These are phyloP conservation scores for Sporothrix humicola DNA, from an alignment of 2,329 filamentous ascomycete genomes.

Conservation along the genomic window DNA sequence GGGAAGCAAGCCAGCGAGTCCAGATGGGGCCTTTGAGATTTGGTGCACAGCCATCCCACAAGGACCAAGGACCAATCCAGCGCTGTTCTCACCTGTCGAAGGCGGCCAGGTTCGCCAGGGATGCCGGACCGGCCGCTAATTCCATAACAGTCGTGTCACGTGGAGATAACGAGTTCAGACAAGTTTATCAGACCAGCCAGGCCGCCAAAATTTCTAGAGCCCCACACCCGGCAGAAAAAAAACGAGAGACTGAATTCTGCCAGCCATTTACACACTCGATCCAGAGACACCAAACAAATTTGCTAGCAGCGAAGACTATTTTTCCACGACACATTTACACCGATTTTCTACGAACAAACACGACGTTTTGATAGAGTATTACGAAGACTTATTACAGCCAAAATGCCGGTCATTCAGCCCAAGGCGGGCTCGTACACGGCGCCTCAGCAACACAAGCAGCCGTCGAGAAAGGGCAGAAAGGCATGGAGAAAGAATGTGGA, in stretches of 20 bases:
- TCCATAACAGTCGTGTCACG: slow-evolving; percentile 32
- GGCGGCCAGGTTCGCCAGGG: slow-evolving; percentile 14
- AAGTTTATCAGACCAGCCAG: slow-evolving; percentile 21
- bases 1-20: slow-evolving; percentile 10
- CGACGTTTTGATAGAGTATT: too few species aligned
- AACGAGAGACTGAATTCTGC: slow-evolving; percentile 8
- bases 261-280: background rate
- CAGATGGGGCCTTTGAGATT: slow-evolving; percentile 26
- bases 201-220: slow-evolving; percentile 19
- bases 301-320: background rate
- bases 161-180: slow-evolving; percentile 26
- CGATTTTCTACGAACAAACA: background rate
- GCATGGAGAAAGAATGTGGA: slow-evolving; percentile 99
- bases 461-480: slow-evolving; percentile 96
- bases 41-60: slow-evolving; percentile 28
- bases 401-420: slow-evolving; percentile 61
- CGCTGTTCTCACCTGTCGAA: background rate
- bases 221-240: slow-evolving; percentile 31
- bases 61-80: slow-evolving; percentile 6
- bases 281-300: background rate
- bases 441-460: slow-evolving; percentile 82
- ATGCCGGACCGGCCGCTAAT: slow-evolving; percentile 25
- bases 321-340: background rate
- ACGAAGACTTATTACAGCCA: slow-evolving; percentile 28
- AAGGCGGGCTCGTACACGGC: slow-evolving; percentile 60